Base-by-base conservation (phyloP, 2,329 filamentous ascomycete genomes). In the Colletotrichum sp. region DNA sequence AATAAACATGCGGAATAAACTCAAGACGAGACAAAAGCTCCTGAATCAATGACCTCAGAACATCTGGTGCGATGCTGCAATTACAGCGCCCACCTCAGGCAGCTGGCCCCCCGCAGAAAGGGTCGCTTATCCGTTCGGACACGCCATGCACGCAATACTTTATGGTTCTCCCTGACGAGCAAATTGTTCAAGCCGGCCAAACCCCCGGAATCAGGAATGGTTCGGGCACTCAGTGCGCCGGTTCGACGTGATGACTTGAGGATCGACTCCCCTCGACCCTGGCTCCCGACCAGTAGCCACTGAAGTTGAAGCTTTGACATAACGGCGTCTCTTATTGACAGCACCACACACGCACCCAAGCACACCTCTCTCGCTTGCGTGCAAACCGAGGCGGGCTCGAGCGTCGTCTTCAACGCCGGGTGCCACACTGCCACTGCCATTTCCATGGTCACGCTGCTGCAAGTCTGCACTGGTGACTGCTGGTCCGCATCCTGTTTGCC, bases 261-360 rank as follows among this genome's bases (percentile, higher is more conserved):
- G 63, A 64, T 75, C 63, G 36, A 15, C 67, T 52, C 43, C 10
- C 60, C 36, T 16, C 30, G 18, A 71, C 52, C 72, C 72, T 12
- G 52, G 72, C 39, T 26, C 68, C 36, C 36, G 48, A 34, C 26
- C 39, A 18, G 57, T 10, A 26, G 55, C 26, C 39, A 21, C 55
- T 10, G 59, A 63, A 72, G 72, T 69, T 67, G 55, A 60, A 73
- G 73, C 73, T 75, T 75, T 63, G 73, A 75, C 69, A 66, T 68
- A 74, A 74, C 72, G 72, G n/a, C 68, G n/a, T 61, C 26, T 30
- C 24, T 36, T 74, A 67, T 71, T 74, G 68, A 74, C 68, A 74
- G 61, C 67, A 66, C 60, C 72, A 57, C 69, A 64, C 73, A 64
- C 24, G 15, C 52, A 12, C 66, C 66, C 16, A 59, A 59, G 43